Evolutionary conservation across 768 basidiomycete species (phyloP), one percentile per base, ranked within the genome.

Genomic region (Leccinum disarticulatum): DNA sequence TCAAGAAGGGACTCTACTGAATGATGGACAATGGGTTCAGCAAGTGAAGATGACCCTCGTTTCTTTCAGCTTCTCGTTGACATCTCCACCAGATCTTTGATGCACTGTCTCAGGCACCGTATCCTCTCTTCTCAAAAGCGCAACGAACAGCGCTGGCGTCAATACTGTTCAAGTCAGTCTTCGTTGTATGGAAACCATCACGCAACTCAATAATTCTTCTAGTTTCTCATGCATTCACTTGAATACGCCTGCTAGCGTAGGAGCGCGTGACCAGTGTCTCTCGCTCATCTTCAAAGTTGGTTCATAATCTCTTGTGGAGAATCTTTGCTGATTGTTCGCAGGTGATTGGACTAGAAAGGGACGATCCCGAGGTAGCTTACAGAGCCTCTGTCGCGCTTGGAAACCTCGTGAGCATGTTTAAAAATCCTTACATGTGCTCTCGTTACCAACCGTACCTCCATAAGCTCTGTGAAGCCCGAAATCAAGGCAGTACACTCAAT

Each of bases 161-260:
- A 0, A 76, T 95, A 36, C 73, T 91, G 33, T 87, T 98, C 76
- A 98, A 98, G 96, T 98, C 65, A 66, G 90, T 80, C 17, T 33
- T 17, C 13, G 35, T 58, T 19, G 38, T 33, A 36, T 28, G 13
- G 19, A 52, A 51, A 36, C 59, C 15, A 10, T 43, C 19, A 22
- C 8, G 14, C 30, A 36, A 30, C 55, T 57, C 50, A 61, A 66
- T n/a, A 49, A 55, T 7, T 25, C 31, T 48, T 25, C 9, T n/a
- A 91, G 90, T 68, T 74, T 88, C 58, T 91, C 90, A 2, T 90
- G 88, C 64, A 70, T 86, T 36, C 72, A 74, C 22, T 68, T 88
- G 48, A 76, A 73, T 41, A 71, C 76, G 33, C 74, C 78, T 11
- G 70, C 86, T 14, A 73, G 78, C 27, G 58, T 70, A 22, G 68